A percentile compares a stretch with the other conserved stretches of the same genome.
Conservation (phyloP, 257 asterid species). For the Scutellaria baicalensis region DNA sequence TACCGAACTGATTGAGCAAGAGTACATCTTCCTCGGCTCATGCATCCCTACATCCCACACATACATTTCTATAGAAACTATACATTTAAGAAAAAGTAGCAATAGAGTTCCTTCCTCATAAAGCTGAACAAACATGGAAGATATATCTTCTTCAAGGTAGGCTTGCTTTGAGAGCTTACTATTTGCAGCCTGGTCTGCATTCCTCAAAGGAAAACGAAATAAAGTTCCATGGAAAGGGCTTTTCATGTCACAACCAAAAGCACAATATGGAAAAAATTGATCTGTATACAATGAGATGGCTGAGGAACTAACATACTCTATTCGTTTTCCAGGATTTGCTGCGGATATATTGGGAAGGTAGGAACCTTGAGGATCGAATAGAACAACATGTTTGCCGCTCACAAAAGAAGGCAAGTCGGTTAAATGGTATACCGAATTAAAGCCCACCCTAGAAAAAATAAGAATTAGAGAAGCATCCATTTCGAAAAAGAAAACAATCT, state of each 20-base stretch:
- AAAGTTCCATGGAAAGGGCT: slow-evolving; percentile 83
- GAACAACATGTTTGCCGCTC: slow-evolving; percentile 90
- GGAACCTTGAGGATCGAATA: slow-evolving; percentile 93
- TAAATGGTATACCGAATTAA: slow-evolving; percentile 96
- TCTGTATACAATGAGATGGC: slow-evolving; percentile 75
- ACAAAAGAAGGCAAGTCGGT: slow-evolving; percentile 95
- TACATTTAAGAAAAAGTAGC: slow-evolving; percentile 77
- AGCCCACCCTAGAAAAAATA: slow-evolving; percentile 80
- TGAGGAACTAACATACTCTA: slow-evolving; percentile 79
- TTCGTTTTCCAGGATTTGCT: slow-evolving; percentile 94
- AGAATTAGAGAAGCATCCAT: slow-evolving; percentile 21
- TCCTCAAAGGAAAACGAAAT: slow-evolving; percentile 97
- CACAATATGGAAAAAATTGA: slow-evolving; percentile 90
- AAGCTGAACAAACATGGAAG: slow-evolving; percentile 75
- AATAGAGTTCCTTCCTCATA: slow-evolving; percentile 80
- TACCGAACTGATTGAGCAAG: slow-evolving; percentile 55
- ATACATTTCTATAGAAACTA: slow-evolving; percentile 72
- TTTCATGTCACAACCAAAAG: slow-evolving; percentile 93
- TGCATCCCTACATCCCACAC: slow-evolving; percentile 75
- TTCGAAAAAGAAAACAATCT: slow-evolving; percentile 12
- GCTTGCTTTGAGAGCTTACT: slow-evolving; percentile 94
- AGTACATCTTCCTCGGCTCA: slow-evolving; percentile 66
- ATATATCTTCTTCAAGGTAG: slow-evolving; percentile 76
- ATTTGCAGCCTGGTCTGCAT: slow-evolving; percentile 71
- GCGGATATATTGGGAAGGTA: slow-evolving; percentile 83